These are phyloP conservation scores for Fusarium compactum DNA, from an alignment of 2,329 filamentous ascomycete species.

Conservation along the genomic window DNA sequence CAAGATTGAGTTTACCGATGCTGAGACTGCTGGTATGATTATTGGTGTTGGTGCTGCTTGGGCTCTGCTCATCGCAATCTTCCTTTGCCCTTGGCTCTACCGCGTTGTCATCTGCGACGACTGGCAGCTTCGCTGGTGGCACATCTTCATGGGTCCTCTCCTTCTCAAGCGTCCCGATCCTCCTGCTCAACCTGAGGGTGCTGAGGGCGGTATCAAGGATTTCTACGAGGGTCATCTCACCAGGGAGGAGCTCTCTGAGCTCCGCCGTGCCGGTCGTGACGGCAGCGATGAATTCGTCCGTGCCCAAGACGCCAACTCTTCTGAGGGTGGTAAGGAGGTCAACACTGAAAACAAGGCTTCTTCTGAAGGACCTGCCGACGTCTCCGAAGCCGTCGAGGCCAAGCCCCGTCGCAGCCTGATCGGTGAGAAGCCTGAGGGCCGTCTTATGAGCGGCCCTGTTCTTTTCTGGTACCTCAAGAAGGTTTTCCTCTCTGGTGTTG, in stretches of 20 bases:
- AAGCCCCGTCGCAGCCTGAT: constrained; percentile 38
- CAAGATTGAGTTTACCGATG: constrained; percentile 53
- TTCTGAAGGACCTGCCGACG: neutral
- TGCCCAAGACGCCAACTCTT: constrained; percentile 31
- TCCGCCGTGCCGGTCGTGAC: constrained; percentile 50
- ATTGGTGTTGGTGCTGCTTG: constrained; percentile 65
- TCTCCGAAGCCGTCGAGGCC: constrained; percentile 10
- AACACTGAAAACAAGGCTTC: constrained; percentile 39
- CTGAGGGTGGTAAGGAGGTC: constrained; percentile 40
- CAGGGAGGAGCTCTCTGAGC: constrained; percentile 61
- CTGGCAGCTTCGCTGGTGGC: constrained; percentile 68
- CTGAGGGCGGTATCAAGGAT: constrained; percentile 65
- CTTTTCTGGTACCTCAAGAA: constrained; percentile 47
- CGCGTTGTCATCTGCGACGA: constrained; percentile 70
- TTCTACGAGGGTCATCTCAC: constrained; percentile 70
- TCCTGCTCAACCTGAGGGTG: constrained; percentile 73
- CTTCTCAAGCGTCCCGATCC: constrained; percentile 60
- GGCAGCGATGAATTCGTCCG: constrained; percentile 43
- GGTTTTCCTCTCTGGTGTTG: constrained; percentile 42
- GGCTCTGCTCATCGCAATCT: constrained; percentile 60
- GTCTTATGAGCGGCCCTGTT: constrained; percentile 12
- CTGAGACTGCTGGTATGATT: constrained; percentile 64
- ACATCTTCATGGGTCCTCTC: constrained; percentile 66
- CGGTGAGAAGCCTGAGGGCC: constrained; percentile 39
- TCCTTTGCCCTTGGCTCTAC: constrained; percentile 71